A percentile compares a stretch with the other conserved stretches of the same genome.
These are phyloP conservation scores for Septoria linicola DNA, from an alignment of 2,329 filamentous ascomycete species.

Conservation along the genomic window DNA sequence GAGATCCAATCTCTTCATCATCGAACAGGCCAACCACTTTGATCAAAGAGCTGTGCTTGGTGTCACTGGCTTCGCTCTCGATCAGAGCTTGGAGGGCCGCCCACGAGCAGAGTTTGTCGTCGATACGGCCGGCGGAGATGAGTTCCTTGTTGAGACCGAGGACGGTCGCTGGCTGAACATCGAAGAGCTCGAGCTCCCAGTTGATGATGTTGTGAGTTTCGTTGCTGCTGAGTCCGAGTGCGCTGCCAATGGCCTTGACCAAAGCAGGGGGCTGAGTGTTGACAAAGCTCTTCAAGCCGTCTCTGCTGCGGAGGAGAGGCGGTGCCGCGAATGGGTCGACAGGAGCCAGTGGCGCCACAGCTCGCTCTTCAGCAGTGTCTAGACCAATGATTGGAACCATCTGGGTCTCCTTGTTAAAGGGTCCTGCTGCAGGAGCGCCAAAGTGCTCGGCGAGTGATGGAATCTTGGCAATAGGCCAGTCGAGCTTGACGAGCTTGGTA, in stretches of 20 bases:
- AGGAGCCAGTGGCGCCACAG: constrained; percentile 26
- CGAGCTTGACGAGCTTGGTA: constrained; percentile 81
- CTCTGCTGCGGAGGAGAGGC: constrained; percentile 53
- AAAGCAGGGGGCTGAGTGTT: constrained; percentile 81
- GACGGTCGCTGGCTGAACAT: constrained; percentile 78
- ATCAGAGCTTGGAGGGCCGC: constrained; percentile 82
- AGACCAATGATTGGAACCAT: constrained; percentile 92
- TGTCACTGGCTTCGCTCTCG: constrained; percentile 52
- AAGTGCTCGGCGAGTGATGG: constrained; percentile 94
- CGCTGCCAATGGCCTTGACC: constrained; percentile 74
- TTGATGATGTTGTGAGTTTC: constrained; percentile 71
- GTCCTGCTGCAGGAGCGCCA: constrained; percentile 65
- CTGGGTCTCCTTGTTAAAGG: constrained; percentile 84
- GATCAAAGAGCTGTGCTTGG: constrained; percentile 62
- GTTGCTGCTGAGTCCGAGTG: constrained; percentile 68
- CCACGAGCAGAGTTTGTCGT: constrained; percentile 97
- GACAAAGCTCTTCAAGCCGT: constrained; percentile 64
- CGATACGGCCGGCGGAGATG: constrained; percentile 91
- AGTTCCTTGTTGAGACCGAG: constrained; percentile 88
- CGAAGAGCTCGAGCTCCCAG: constrained; percentile 96
- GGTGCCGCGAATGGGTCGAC: constrained; percentile 34
- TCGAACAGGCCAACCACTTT: constrained; percentile 95
- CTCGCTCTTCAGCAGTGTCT: constrained; percentile 55
- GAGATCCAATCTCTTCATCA: constrained; percentile 91
- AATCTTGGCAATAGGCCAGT: constrained; percentile 90